Evolutionary conservation across 1,284 basidiomycete species (phyloP).

Genomic region (Tylopilus sp.): DNA sequence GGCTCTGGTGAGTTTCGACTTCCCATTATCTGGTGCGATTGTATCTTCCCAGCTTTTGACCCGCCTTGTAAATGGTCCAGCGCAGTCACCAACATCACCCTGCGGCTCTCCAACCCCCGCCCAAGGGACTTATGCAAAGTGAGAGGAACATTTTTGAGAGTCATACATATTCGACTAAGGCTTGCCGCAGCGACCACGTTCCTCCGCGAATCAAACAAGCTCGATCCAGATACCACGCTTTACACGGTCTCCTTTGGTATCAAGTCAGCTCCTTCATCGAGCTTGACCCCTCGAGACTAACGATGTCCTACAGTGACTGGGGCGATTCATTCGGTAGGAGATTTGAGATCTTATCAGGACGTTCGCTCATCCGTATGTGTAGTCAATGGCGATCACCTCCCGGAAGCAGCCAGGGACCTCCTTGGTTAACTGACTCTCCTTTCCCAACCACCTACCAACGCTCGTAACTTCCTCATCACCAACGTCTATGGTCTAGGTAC

Average conservation of each 20-base stretch:
- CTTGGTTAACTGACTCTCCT: slow-evolving; percentile 38
- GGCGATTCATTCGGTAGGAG: slow-evolving; percentile 27
- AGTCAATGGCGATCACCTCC: slow-evolving; percentile 34
- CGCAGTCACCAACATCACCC: slow-evolving; percentile 33
- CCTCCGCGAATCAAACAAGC: slow-evolving; percentile 23
- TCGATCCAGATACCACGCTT: slow-evolving; percentile 31
- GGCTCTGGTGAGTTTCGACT: slow-evolving; percentile 12
- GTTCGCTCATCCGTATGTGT: not conserved
- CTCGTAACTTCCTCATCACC: slow-evolving; percentile 43
- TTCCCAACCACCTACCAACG: slow-evolving; percentile 40
- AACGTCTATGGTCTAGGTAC: slow-evolving; percentile 46
- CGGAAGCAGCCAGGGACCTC: slow-evolving; percentile 34
- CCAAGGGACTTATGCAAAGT: slow-evolving; percentile 37
- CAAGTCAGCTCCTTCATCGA: slow-evolving; percentile 26
- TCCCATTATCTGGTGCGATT: not conserved
- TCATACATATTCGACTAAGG: not conserved
- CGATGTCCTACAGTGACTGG: slow-evolving; percentile 24
- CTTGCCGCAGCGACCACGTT: slow-evolving; percentile 22
- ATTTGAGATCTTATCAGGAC: not conserved
- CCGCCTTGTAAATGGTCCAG: slow-evolving; percentile 29
- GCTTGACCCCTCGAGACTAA: slow-evolving; percentile 11
- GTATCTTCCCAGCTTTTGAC: not conserved
- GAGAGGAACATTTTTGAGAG: not conserved
- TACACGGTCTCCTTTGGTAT: slow-evolving; percentile 39
- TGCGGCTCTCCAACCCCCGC: slow-evolving; percentile 37